Percentiles rank a stretch among this genome's conserved stretches.
Conservation (phyloP, 805 yeast genomes). For the Wickerhamiella bombiphila region DNA sequence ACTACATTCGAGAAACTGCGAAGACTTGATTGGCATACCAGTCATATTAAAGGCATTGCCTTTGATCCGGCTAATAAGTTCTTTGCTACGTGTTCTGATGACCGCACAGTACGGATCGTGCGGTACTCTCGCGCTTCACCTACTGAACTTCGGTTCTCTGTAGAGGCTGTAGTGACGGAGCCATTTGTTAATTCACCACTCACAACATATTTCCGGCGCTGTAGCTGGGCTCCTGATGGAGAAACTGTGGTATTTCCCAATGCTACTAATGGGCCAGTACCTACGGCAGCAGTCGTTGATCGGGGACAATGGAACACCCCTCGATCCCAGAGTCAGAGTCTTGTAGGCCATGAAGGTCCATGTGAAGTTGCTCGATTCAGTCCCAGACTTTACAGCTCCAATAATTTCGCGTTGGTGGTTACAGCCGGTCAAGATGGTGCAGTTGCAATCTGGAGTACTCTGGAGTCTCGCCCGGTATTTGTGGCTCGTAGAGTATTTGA, state of each 20-base stretch:
- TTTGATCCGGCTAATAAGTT: conserved; percentile 97
- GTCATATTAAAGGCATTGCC: conserved; percentile 90
- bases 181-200: conserved; percentile 85
- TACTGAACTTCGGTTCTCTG: conserved; percentile 60
- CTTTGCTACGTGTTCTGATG: conserved; percentile 95
- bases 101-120: conserved; percentile 75
- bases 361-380: conserved; percentile 49
- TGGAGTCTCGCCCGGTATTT: conserved; percentile 57
- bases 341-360: conserved; percentile 59
- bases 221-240: conserved; percentile 69
- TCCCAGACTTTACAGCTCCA: conserved; percentile 25
- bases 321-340: conserved; percentile 38
- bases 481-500: conserved; percentile 62
- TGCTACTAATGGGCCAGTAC: conserved; percentile 51
- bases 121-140: conserved; percentile 63
- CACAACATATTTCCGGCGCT: conserved; percentile 68
- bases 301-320: conserved; percentile 42
- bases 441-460: conserved; percentile 77
- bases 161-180: conserved; percentile 67
- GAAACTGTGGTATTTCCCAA: conserved; percentile 55
- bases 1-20: conserved; percentile 78
- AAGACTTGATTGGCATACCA: conserved; percentile 82
- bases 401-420: conserved; percentile 41
- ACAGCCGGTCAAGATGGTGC: conserved; percentile 92
- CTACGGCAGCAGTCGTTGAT: conserved; percentile 44